Evolutionary conservation across 208 protist genomes (phyloP).

Genomic region (Borovskyia barvae): DNA sequence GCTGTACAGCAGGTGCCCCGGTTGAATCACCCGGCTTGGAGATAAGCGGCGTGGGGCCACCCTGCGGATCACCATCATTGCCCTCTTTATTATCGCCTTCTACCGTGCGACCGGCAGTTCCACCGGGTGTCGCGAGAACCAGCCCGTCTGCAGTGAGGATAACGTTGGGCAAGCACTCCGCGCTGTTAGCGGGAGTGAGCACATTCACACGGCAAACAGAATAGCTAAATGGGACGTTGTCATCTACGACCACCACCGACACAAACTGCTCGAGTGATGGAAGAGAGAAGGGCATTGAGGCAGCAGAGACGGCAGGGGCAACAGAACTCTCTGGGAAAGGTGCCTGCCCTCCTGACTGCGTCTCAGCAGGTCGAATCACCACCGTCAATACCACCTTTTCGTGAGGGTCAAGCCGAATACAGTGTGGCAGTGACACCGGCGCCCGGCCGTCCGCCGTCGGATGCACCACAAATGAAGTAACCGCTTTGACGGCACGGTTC

Average conservation of each 20-base stretch:
- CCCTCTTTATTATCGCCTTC: too few relatives aligned
- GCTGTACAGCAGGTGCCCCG: too few relatives aligned
- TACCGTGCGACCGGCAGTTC: too few relatives aligned
- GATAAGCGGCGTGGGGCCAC: too few relatives aligned
- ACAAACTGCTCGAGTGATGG: slow-evolving; percentile 67
- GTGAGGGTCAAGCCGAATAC: slow-evolving; percentile 19
- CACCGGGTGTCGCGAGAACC: not conserved
- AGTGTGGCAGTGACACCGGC: slow-evolving; percentile 19
- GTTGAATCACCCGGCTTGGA: too few relatives aligned
- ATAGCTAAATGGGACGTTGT: slow-evolving; percentile 67
- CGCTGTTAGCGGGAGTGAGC: slow-evolving; percentile 33
- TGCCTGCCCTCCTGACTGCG: not conserved
- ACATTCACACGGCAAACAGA: slow-evolving; percentile 57
- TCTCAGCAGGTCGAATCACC: slow-evolving; percentile 9
- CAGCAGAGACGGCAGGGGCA: not conserved
- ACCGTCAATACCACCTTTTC: slow-evolving; percentile 26
- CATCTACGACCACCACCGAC: slow-evolving; percentile 65
- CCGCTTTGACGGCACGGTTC: not conserved
- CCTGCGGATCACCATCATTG: too few relatives aligned
- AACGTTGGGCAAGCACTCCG: slow-evolving; percentile 15
- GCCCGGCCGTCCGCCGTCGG: not conserved
- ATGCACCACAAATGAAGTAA: slow-evolving; percentile 20
- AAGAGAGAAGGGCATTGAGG: slow-evolving; percentile 21
- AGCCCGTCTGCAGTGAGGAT: slow-evolving; percentile 5
- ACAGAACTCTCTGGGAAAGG: not conserved